Conservation (phyloP, 2,329 filamentous ascomycete genomes). For the Pestalotiopsis sp. region DNA sequence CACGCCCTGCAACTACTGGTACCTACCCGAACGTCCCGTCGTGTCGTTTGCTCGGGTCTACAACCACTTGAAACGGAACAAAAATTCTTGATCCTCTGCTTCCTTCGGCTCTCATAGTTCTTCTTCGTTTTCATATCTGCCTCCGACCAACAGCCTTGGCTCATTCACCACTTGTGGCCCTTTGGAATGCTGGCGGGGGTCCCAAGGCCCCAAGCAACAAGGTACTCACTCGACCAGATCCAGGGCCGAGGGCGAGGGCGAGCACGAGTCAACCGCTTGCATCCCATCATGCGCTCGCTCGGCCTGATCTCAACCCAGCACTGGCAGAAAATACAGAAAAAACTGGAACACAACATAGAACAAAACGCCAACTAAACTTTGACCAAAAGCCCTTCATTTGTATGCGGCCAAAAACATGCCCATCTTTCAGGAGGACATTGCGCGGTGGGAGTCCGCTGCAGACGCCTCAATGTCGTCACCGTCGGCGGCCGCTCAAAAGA, state of each 20-base stretch:
- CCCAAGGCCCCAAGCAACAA: not conserved
- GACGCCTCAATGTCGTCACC: conserved; percentile 26
- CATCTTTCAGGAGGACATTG: conserved; percentile 58
- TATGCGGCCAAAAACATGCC: conserved; percentile 48
- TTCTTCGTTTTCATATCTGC: not conserved
- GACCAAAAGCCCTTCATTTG: not conserved
- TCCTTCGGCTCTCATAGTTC: not conserved
- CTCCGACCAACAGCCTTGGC: not conserved
- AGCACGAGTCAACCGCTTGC: conserved; percentile 18
- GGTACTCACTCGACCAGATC: conserved; percentile 14
- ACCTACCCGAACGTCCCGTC: not conserved
- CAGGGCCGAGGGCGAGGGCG: conserved; percentile 9
- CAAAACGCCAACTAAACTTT: not conserved
- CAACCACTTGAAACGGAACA: conserved; percentile 2
- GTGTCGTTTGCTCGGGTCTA: not conserved
- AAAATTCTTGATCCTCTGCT: not conserved
- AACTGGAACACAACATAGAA: conserved; percentile 11
- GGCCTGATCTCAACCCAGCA: not conserved
- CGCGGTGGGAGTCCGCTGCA: conserved; percentile 34
- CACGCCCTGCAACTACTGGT: not conserved
- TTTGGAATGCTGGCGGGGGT: not conserved
- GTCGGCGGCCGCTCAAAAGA: conserved; percentile 17
- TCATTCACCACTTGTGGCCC: not conserved
- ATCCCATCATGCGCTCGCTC: not conserved
- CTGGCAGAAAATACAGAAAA: conserved; percentile 1